Conservation (phyloP, 73 alveolate species). For the Tetrahymena elliotti region DNA sequence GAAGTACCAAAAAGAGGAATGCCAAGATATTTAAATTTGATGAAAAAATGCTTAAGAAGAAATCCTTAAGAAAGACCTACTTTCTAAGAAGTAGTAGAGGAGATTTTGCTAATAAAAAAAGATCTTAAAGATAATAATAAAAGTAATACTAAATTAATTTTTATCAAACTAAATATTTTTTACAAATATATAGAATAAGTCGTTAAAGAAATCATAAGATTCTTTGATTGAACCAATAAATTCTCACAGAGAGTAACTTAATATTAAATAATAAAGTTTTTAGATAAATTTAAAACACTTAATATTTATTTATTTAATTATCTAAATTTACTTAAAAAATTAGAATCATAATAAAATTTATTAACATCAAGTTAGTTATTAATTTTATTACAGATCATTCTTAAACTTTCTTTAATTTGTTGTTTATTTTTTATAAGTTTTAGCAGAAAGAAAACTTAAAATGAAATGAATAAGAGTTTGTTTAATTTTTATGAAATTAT, state of each 20-base stretch:
- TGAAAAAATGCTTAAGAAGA: slow-evolving; percentile 13
- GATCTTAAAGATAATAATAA: not conserved
- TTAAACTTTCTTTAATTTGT: too few species aligned
- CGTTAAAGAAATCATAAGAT: slow-evolving; percentile 7
- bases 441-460: too few species aligned
- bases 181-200: slow-evolving; percentile 9
- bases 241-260: not conserved
- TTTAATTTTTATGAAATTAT: too few species aligned
- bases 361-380: too few species aligned
- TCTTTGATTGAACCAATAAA: slow-evolving; percentile 3
- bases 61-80: slow-evolving; percentile 36
- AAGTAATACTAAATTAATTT: not conserved
- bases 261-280: not conserved
- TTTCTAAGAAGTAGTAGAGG: slow-evolving; percentile 10
- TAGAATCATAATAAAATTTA: too few species aligned
- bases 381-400: too few species aligned
- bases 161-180: not conserved
- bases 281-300: not conserved
- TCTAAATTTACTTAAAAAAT: too few species aligned
- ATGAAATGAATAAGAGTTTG: too few species aligned
- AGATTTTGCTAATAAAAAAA: not conserved
- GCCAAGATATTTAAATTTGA: slow-evolving; percentile 14
- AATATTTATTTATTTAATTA: too few species aligned
- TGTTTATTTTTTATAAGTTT: too few species aligned
- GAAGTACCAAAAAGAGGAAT: slow-evolving; percentile 19